These are phyloP conservation scores for Acarospora socialis DNA, from an alignment of 2,329 filamentous ascomycete genomes.

Conservation along the genomic window DNA sequence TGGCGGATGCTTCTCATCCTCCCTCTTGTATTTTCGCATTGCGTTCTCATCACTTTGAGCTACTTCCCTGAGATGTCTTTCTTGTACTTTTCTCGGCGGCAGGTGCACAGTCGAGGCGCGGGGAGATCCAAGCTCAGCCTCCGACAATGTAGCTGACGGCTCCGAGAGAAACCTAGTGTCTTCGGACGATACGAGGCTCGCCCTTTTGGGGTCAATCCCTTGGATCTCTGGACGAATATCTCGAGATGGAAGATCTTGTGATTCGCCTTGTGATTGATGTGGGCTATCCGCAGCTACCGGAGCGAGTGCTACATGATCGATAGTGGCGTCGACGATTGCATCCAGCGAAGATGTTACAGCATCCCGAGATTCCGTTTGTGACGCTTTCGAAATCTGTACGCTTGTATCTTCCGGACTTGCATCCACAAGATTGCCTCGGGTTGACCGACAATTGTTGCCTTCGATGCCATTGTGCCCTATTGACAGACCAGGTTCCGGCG, in stretches of 20 bases:
- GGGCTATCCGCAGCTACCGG: no score
- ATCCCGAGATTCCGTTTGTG: background rate
- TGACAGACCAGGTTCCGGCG: no score
- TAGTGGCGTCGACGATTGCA: background rate
- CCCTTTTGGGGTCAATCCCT: constrained; percentile 19
- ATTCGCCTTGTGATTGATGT: no score
- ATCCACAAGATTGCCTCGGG: no score
- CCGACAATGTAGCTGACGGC: constrained; percentile 14
- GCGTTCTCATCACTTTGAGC: constrained; percentile 17
- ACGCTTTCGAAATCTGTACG: background rate
- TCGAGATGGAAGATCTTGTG: no score
- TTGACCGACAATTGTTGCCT: no score
- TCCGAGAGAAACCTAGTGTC: constrained; percentile 20
- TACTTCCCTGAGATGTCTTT: constrained; percentile 32
- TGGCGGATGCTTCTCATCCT: constrained; percentile 23
- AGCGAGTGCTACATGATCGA: background rate
- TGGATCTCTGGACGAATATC: constrained; percentile 19
- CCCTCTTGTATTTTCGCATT: constrained; percentile 23
- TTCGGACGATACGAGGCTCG: constrained; percentile 21
- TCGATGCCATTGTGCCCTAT: no score
- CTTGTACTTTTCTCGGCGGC: constrained; percentile 36
- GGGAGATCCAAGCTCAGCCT: constrained; percentile 15
- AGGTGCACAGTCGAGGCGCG: constrained; percentile 28
- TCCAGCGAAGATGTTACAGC: background rate
- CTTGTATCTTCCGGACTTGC: no score